Conservation (phyloP, 164 flowering plant species). For the Annona squamosa region DNA sequence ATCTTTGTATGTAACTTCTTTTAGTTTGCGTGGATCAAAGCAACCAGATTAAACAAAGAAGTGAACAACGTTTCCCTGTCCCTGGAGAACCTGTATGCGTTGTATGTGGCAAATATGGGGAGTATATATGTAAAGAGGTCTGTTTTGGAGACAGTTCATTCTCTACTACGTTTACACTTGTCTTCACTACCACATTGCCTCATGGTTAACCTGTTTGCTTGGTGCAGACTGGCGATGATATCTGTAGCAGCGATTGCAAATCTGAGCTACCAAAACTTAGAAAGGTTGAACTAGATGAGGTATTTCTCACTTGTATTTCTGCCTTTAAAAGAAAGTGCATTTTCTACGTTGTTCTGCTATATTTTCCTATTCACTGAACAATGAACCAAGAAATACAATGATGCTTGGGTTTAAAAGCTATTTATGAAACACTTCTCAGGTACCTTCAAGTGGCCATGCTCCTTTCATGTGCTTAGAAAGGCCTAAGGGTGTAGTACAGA, state of each 20-base stretch:
- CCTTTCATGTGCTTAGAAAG: constrained; percentile 22
- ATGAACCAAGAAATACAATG: not conserved
- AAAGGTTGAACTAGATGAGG: constrained; percentile 30
- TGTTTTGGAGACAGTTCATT: constrained; percentile 1
- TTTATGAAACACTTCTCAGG: constrained; percentile 25
- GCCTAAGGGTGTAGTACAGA: constrained; percentile 14
- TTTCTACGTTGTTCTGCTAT: not conserved
- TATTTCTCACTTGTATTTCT: constrained; percentile 6
- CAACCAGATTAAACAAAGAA: constrained; percentile 42
- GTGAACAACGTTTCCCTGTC: constrained; percentile 68
- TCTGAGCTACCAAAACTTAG: constrained; percentile 35
- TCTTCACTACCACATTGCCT: not conserved
- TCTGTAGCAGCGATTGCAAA: constrained; percentile 92
- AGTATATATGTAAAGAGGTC: constrained; percentile 80
- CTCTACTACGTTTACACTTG: not conserved
- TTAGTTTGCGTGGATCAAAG: constrained; percentile 24
- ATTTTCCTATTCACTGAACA: not conserved
- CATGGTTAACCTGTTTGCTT: constrained; percentile 6
- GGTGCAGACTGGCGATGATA: constrained; percentile 75
- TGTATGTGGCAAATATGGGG: constrained; percentile 84
- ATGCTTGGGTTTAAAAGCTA: not conserved
- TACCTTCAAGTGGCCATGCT: constrained; percentile 12
- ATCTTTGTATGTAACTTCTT: constrained; percentile 3
- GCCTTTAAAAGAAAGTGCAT: not conserved
- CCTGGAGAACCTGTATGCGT: constrained; percentile 86